These are phyloP conservation scores for Gossypium anomalum DNA, from an alignment of 345 rosid genomes.

Conservation along the genomic window DNA sequence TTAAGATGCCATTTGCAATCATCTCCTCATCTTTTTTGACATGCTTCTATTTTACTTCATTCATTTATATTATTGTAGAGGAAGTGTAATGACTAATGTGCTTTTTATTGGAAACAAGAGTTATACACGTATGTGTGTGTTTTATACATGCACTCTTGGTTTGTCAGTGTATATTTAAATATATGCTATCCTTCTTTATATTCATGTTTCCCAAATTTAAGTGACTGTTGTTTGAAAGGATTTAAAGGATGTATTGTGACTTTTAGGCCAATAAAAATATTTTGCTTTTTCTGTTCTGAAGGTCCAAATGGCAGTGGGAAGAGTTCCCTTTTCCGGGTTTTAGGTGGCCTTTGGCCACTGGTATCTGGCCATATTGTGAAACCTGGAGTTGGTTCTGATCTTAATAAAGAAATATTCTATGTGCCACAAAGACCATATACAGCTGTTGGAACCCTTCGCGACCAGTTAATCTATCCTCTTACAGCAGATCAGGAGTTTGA, in stretches of 20 bases:
- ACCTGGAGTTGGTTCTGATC: slow-evolving; percentile 98
- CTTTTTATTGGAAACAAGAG: too few relatives aligned
- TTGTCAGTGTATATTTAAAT: not conserved
- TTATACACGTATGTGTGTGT: too few relatives aligned
- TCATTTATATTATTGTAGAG: too few relatives aligned
- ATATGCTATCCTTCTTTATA: not conserved
- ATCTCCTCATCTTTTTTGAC: not conserved
- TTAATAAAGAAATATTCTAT: slow-evolving; percentile 94
- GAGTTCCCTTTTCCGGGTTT: slow-evolving; percentile 97
- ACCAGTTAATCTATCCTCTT: slow-evolving; percentile 97
- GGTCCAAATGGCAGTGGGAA: slow-evolving; percentile 99
- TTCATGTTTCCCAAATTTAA: not conserved
- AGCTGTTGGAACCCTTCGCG: slow-evolving; percentile 93
- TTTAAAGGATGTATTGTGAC: not conserved
- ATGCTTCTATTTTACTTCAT: too few relatives aligned
- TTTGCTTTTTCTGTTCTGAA: slow-evolving; percentile 27
- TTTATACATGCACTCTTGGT: not conserved
- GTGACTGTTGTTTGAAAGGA: not conserved
- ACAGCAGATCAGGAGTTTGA: slow-evolving; percentile 65
- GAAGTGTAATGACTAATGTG: too few relatives aligned
- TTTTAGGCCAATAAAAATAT: not conserved
- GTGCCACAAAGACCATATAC: slow-evolving; percentile 99
- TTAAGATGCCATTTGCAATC: not conserved
- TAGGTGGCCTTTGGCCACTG: slow-evolving; percentile 99
- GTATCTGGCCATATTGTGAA: slow-evolving; percentile 88